These are phyloP conservation scores for Hibiscus trionum DNA, from an alignment of 345 rosid species.

Conservation along the genomic window DNA sequence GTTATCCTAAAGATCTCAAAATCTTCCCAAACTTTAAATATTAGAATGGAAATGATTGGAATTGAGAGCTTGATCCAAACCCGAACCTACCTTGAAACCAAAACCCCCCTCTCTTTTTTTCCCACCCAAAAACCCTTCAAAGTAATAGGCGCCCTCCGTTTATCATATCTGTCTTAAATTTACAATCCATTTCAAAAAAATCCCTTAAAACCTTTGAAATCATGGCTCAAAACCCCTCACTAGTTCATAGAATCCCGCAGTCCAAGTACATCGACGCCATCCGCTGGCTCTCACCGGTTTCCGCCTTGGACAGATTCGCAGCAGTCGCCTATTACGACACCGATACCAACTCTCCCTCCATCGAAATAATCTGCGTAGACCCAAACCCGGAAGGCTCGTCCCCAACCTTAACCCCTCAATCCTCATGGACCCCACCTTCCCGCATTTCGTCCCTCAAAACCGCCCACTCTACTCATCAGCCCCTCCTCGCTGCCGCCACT, in stretches of 20 bases:
- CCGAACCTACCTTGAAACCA: not conserved
- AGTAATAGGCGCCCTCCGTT: not conserved
- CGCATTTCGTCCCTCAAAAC: conserved; percentile 62
- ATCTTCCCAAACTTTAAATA: too few species aligned
- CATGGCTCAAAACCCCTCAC: conserved; percentile 50
- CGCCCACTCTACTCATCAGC: conserved; percentile 23
- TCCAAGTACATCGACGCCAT: conserved; percentile 56
- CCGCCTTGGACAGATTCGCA: conserved; percentile 53
- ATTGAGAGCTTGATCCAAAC: too few species aligned
- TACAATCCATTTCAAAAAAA: not conserved
- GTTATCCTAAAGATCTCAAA: too few species aligned
- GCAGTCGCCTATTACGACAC: conserved; percentile 50
- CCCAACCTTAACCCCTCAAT: conserved; percentile 22
- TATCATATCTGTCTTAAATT: not conserved
- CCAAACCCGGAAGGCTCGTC: conserved; percentile 16
- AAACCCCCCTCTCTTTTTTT: conserved; percentile 9
- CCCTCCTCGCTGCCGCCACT: conserved; percentile 50
- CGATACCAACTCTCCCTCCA: conserved; percentile 37
- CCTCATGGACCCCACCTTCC: conserved; percentile 48
- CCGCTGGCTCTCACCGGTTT: conserved; percentile 78
- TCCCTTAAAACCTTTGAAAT: conserved; percentile 22
- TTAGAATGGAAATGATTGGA: too few species aligned
- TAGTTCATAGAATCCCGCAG: conserved; percentile 49
- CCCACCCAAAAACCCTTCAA: conserved; percentile 14
- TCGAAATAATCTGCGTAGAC: conserved; percentile 48